These are phyloP conservation scores for Lichtheimia hyalospora DNA, from an alignment of 371 early-diverging fungal genomes.

Conservation along the genomic window DNA sequence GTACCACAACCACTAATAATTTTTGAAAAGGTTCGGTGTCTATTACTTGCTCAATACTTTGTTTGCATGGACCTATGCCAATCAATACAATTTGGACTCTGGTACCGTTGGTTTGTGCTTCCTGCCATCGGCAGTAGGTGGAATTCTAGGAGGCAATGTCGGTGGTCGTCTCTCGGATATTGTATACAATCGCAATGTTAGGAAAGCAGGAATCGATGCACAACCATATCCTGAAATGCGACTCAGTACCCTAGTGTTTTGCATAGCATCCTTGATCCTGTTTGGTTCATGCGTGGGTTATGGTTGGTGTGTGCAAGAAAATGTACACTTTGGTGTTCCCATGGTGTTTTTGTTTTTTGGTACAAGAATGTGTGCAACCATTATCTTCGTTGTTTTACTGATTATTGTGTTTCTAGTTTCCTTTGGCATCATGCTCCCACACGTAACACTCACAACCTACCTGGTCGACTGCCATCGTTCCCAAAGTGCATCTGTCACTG, in stretches of 20 bases:
- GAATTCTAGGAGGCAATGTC: constrained; percentile 36
- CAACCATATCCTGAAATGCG: constrained; percentile 39
- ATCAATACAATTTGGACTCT: constrained; percentile 23
- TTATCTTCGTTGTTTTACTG: neutral
- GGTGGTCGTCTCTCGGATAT: constrained; percentile 43
- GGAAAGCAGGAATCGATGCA: constrained; percentile 16
- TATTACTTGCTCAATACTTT: constrained; percentile 21
- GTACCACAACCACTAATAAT: neutral
- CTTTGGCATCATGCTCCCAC: constrained; percentile 32
- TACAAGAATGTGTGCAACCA: constrained; percentile 10
- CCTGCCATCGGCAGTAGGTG: constrained; percentile 25
- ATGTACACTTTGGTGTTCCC: constrained; percentile 40
- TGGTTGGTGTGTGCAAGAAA: constrained; percentile 43
- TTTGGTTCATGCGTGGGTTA: constrained; percentile 26
- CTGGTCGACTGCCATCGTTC: constrained; percentile 44
- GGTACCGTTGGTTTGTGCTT: constrained; percentile 28
- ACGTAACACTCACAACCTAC: constrained; percentile 38
- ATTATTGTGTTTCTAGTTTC: constrained; percentile 22
- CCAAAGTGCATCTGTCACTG: constrained; percentile 44
- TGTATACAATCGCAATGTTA: constrained; percentile 24
- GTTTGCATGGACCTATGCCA: constrained; percentile 21
- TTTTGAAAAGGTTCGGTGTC: constrained; percentile 14
- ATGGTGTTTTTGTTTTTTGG: constrained; percentile 38
- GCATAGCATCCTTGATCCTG: constrained; percentile 18
- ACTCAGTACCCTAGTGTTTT: constrained; percentile 30